Conservation (phyloP, 169 alveolate species). For the Plasmodium malariae region DNA sequence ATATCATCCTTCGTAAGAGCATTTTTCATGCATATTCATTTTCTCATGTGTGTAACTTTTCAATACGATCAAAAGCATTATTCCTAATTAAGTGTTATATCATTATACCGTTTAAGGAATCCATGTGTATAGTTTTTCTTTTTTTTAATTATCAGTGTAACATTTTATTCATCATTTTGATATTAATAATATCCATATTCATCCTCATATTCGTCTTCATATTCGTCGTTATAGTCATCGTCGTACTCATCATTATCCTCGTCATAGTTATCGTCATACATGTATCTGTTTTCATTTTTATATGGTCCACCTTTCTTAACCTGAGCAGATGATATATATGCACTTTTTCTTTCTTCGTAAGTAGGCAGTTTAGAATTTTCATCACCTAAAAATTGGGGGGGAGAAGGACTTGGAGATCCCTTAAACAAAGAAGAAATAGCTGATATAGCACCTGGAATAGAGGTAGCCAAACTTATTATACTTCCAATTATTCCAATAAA, state of each 20-base stretch:
- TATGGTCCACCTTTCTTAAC: not conserved
- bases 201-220: slow-evolving; percentile 10
- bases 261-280: not conserved
- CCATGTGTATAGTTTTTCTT: not conserved
- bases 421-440: slow-evolving; percentile 49
- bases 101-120: too few relatives aligned
- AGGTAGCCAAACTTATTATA: slow-evolving; percentile 16
- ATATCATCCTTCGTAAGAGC: too few relatives aligned
- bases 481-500: slow-evolving; percentile 34
- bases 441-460: slow-evolving; percentile 70
- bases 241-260: not conserved
- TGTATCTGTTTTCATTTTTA: not conserved
- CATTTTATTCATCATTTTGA: not conserved
- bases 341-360: slow-evolving; percentile 11
- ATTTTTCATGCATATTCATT: too few relatives aligned
- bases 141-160: not conserved
- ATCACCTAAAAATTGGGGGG: slow-evolving; percentile 56
- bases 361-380: slow-evolving; percentile 21
- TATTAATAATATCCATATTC: not conserved
- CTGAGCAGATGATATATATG: not conserved
- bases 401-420: slow-evolving; percentile 36
- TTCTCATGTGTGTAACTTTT: too few relatives aligned
- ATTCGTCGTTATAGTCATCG: slow-evolving; percentile 10
- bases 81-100: too few relatives aligned
- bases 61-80: too few relatives aligned